phyloP scores from a whole-genome alignment of 805 yeast genomes.

The Sugiyamaella qingdaonensis region DNA sequence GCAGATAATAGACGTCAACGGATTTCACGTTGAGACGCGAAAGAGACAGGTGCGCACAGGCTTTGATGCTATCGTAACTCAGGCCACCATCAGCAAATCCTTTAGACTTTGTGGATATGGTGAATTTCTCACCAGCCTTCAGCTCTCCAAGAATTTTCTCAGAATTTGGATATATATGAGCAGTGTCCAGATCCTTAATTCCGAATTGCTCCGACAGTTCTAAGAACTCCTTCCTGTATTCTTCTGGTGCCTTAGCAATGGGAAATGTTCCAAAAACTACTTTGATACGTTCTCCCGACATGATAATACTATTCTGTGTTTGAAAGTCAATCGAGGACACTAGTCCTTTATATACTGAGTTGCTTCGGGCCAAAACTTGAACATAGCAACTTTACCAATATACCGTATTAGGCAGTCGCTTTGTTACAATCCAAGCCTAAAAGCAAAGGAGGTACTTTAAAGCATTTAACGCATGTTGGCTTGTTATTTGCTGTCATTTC shows the following conservation, averaged over 20 bases:
- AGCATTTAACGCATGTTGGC: no score
- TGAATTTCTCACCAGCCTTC: conserved; percentile 17
- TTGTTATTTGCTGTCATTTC: no score
- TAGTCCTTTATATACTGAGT: no score
- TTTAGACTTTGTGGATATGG: conserved; percentile 22
- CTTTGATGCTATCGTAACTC: conserved; percentile 15
- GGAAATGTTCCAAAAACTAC: neutral
- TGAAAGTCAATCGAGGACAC: no score
- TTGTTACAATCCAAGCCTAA: no score
- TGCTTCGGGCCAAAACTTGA: no score
- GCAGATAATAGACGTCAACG: conserved; percentile 26
- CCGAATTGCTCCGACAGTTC: conserved; percentile 13
- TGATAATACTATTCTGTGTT: no score
- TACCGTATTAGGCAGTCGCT: no score
- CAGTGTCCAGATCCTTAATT: conserved; percentile 27
- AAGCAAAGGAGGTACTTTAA: no score
- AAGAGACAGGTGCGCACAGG: conserved; percentile 19
- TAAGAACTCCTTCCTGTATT: neutral
- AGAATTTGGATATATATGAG: conserved; percentile 24
- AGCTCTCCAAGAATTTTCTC: conserved; percentile 20
- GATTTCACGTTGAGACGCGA: conserved; percentile 15
- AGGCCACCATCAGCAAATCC: conserved; percentile 18
- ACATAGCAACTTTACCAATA: no score
- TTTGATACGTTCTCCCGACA: neutral
- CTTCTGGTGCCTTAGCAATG: neutral